These are phyloP conservation scores for Magnolia changhungtana DNA, from an alignment of 164 flowering plant species.

Conservation along the genomic window DNA sequence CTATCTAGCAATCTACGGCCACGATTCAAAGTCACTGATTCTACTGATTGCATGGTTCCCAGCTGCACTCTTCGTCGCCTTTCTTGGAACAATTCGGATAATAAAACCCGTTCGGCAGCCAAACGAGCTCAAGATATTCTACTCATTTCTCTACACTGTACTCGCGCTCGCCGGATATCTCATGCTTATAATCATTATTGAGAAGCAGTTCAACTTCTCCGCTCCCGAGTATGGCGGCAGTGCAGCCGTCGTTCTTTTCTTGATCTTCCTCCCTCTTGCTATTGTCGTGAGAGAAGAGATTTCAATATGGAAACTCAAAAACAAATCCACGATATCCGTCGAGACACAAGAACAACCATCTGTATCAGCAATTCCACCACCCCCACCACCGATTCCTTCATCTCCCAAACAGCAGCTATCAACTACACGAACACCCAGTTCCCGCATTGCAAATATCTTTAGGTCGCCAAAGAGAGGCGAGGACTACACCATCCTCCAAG, in stretches of 20 bases:
- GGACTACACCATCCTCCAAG: constrained; percentile 62
- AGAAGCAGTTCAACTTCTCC: constrained; percentile 21
- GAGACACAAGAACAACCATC: not conserved
- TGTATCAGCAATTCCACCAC: not conserved
- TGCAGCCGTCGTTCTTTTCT: constrained; percentile 15
- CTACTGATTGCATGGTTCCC: constrained; percentile 35
- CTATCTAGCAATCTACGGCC: constrained; percentile 43
- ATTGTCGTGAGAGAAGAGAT: constrained; percentile 27
- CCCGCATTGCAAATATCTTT: constrained; percentile 29
- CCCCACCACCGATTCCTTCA: not conserved
- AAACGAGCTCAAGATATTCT: constrained; percentile 31
- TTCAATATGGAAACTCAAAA: constrained; percentile 6
- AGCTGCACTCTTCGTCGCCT: constrained; percentile 26
- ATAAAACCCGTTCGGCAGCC: constrained; percentile 21
- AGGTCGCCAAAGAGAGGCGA: constrained; percentile 52
- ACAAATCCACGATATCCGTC: not conserved
- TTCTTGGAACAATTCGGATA: constrained; percentile 21
- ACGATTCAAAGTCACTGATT: constrained; percentile 25
- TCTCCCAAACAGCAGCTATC: not conserved
- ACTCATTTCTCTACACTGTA: constrained; percentile 27
- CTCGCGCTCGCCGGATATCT: constrained; percentile 32
- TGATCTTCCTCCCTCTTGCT: constrained; percentile 24
- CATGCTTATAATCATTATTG: constrained; percentile 30
- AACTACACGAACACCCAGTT: not conserved
- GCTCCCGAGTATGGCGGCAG: constrained; percentile 12